Base-by-base conservation (phyloP, 78 protist genomes). In the Diacronema lutheri region DNA sequence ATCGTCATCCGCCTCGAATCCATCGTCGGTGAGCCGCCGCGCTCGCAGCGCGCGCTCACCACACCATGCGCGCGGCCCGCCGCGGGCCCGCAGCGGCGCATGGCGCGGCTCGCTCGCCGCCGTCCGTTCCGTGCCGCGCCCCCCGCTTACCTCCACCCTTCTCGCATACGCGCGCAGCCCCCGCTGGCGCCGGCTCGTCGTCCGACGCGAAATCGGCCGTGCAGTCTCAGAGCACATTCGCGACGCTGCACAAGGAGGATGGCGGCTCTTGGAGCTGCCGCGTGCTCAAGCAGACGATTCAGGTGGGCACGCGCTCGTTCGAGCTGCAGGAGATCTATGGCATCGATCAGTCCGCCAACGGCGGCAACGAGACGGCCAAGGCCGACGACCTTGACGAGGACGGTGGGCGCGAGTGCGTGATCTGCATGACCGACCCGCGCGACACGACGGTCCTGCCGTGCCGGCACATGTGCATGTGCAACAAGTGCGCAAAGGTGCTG, bases 391-490 rank as follows among this genome's bases (percentile, higher is more conserved):
- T 21, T 16, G 25, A 16, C 19, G 19, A 1, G 21, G 68, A 50
- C 29, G 7, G 7, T 7, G 50, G 50, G 16, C n/a, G 33, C 50
- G 35, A 68, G 37, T 68, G 76, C 76, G 35, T 68, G 16, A 20
- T 68, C 21, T 68, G 76, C 50, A 68, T 68, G 76, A 29, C 29
- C 12, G 89, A 77, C 7, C 81, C 87, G 33, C 21, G 71, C 60
- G 95, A 94, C 61, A 89, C 95, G 25, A 73, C 92, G 0, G 90
- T 94, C 46, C 81, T 94, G 55, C 97, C 97, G 44, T 94, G 97
- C 81, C 85, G 97, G 16, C 97, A 94, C 83, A 85, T 91, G 90
- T 94, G 97, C 88, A 72, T 93, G 88, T 94, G 97, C 83, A 0
- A 19, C 73, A 79, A 33, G 26, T 94, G 96, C 76, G 96, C 96